Conservation (phyloP, 805 yeast genomes). For the Metschnikowia hibisci region DNA sequence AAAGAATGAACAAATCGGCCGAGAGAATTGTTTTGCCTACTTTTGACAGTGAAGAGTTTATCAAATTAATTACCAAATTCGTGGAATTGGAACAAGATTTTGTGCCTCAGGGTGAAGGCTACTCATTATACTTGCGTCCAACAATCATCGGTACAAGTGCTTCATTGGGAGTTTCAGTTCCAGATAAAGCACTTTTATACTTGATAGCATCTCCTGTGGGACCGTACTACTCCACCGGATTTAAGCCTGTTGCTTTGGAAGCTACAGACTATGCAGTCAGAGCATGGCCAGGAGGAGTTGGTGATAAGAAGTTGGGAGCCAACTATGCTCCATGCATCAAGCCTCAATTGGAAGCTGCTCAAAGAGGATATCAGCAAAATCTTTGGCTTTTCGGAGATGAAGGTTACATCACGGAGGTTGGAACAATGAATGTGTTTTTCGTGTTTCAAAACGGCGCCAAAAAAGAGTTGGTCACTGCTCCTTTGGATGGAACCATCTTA, state of each 20-base stretch:
- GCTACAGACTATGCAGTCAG: constrained; percentile 95
- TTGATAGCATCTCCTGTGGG: constrained; percentile 96
- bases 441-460: constrained; percentile 75
- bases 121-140: constrained; percentile 90
- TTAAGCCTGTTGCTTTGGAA: constrained; percentile 90
- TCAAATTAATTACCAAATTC: constrained; percentile 71
- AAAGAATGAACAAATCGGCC: constrained; percentile 84
- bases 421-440: constrained; percentile 94
- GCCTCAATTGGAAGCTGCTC: constrained; percentile 88
- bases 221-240: constrained; percentile 84
- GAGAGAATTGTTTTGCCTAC: constrained; percentile 85
- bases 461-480: constrained; percentile 92
- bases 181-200: constrained; percentile 75
- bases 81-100: constrained; percentile 70
- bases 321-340: constrained; percentile 94
- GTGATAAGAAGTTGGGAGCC: constrained; percentile 94
- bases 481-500: constrained; percentile 93
- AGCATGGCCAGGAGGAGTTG: constrained; percentile 99
- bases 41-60: constrained; percentile 74
- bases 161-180: constrained; percentile 81
- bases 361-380: constrained; percentile 91
- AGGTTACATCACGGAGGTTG: constrained; percentile 86
- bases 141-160: constrained; percentile 91
- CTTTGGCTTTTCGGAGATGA: constrained; percentile 95
- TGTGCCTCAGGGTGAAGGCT: constrained; percentile 84